phyloP scores from a whole-genome alignment of 768 basidiomycete genomes.

The Mycena polygramma region DNA sequence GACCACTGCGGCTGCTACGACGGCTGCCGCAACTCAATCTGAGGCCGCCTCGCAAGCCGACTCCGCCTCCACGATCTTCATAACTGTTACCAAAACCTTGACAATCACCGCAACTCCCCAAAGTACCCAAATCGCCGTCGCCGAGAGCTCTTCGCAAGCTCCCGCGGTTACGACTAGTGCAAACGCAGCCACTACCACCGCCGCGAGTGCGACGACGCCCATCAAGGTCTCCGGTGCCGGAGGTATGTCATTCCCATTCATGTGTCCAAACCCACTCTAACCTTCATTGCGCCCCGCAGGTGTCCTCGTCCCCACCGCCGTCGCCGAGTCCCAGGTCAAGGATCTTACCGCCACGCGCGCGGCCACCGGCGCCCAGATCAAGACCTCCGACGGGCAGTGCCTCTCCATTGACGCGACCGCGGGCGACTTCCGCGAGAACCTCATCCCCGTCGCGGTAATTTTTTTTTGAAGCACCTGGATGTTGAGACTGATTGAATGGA shows the following conservation, averaged over 20 bases:
- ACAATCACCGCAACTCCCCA: too few relatives aligned
- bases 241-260: slow-evolving; percentile 2
- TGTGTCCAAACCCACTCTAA: too few relatives aligned
- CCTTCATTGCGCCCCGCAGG: background rate
- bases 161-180: slow-evolving; percentile 3
- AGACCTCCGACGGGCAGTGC: slow-evolving; percentile 41
- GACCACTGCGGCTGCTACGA: slow-evolving; percentile 1
- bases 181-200: background rate
- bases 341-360: slow-evolving; percentile 48
- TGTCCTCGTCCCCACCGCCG: slow-evolving; percentile 37
- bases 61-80: slow-evolving; percentile 2
- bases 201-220: background rate
- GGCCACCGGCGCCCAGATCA: slow-evolving; percentile 44
- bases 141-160: background rate
- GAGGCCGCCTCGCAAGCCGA: background rate
- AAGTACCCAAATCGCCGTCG: background rate
- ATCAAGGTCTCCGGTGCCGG: slow-evolving; percentile 35
- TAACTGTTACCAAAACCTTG: background rate
- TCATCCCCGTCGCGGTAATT: slow-evolving; percentile 42
- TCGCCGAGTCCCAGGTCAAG: slow-evolving; percentile 35
- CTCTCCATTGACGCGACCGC: slow-evolving; percentile 45
- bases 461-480: too few relatives aligned
- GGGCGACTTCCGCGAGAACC: slow-evolving; percentile 48
- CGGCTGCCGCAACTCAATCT: background rate
- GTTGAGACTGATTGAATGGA: too few relatives aligned